These are phyloP conservation scores for Spencermartinsiella ligniputridi DNA, from an alignment of 1,139 yeast genomes.

Conservation along the genomic window DNA sequence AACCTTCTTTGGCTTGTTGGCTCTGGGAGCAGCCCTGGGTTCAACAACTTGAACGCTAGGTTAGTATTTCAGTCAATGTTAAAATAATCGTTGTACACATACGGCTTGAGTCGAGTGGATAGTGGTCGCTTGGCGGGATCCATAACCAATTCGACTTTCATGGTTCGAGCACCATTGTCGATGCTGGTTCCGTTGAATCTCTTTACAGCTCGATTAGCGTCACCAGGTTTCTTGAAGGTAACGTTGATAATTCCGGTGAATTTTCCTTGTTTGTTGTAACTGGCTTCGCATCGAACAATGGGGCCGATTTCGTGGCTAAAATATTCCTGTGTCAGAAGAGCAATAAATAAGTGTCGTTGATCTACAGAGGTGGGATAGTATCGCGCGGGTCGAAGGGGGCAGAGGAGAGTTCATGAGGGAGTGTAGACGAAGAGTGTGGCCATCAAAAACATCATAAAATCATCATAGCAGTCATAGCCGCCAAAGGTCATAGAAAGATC, in stretches of 20 bases:
- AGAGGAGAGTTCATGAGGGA: conserved; percentile 2
- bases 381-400: conserved; percentile 10
- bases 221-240: conserved; percentile 61
- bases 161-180: conserved; percentile 75
- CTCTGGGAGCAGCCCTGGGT: conserved; percentile 19
- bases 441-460: too few relatives aligned
- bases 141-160: conserved; percentile 79
- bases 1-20: conserved; percentile 16
- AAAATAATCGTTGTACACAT: conserved; percentile 20
- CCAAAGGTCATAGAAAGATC: too few relatives aligned
- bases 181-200: conserved; percentile 91
- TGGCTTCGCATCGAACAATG: conserved; percentile 63
- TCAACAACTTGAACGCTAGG: conserved; percentile 9
- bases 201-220: conserved; percentile 74
- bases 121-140: conserved; percentile 81
- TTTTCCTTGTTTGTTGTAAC: conserved; percentile 83
- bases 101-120: conserved; percentile 62
- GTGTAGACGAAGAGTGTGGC: too few relatives aligned
- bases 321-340: conserved; percentile 57
- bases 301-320: conserved; percentile 87
- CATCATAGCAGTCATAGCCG: too few relatives aligned
- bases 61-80: conserved; percentile 5
- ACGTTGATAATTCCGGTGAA: conserved; percentile 91
- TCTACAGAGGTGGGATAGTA: conserved; percentile 7
- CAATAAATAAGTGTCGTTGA: conserved; percentile 1